A percentile compares a stretch with the other conserved stretches of the same genome.
Evolutionary conservation across 306 rosid species (phyloP).

Genomic region (Vigna unguiculata): DNA sequence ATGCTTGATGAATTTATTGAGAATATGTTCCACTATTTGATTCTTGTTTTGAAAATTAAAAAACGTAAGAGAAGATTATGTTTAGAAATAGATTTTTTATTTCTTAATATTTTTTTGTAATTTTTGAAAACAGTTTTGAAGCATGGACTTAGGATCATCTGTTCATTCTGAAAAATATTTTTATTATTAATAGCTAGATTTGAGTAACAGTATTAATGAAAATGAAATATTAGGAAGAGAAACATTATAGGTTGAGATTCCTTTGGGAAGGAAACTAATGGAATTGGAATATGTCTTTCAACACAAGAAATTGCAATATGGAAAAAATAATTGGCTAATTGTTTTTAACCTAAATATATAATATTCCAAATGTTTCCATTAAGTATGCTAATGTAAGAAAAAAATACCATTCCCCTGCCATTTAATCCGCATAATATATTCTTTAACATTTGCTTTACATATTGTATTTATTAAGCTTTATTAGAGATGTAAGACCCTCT

Average conservation of each 20-base stretch:
- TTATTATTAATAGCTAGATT: neutral
- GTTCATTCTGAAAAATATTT: neutral
- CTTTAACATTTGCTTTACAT: neutral
- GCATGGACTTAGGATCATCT: neutral
- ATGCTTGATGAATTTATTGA: neutral
- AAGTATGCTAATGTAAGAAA: neutral
- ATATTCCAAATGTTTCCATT: conserved; percentile 1
- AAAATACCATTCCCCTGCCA: neutral
- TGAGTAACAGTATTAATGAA: neutral
- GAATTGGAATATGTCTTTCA: conserved; percentile 10
- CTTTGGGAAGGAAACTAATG: neutral
- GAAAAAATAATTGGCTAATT: neutral
- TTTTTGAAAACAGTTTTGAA: too few relatives aligned
- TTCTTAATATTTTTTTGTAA: neutral
- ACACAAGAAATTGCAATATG: neutral
- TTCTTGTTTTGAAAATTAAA: neutral
- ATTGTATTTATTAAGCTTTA: neutral
- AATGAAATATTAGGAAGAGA: neutral
- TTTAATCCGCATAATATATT: neutral
- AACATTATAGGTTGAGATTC: neutral
- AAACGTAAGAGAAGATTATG: neutral
- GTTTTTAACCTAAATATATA: neutral
- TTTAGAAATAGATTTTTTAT: neutral
- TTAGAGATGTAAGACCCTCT: too few relatives aligned
- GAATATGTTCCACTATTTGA: neutral